Conservation (phyloP, 2,329 filamentous ascomycete species). For the Thyridium curvatum region DNA sequence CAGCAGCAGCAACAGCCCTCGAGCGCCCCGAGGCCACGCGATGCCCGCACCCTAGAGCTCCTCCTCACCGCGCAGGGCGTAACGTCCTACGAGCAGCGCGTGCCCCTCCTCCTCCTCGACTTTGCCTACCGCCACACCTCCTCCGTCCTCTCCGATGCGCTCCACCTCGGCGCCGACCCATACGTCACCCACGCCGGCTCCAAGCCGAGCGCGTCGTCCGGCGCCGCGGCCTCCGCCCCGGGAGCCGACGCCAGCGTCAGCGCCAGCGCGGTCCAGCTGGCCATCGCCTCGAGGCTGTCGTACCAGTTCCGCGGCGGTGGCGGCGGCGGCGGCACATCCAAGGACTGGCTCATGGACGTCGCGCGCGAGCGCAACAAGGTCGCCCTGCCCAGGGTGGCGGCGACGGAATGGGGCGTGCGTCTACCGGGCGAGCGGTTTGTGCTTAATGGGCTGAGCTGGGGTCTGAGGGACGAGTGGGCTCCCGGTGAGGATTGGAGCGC, state of each 20-base stretch:
- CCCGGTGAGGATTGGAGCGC: constrained; percentile 21
- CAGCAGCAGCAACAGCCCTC: constrained; percentile 16
- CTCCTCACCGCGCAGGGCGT: constrained; percentile 75
- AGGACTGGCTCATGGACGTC: constrained; percentile 73
- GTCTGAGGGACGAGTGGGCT: constrained; percentile 52
- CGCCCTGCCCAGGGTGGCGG: constrained; percentile 54
- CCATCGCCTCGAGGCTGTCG: constrained; percentile 61
- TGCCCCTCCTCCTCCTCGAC: constrained; percentile 76
- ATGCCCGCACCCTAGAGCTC: constrained; percentile 73
- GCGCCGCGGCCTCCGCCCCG: constrained; percentile 40
- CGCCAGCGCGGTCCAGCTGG: constrained; percentile 64
- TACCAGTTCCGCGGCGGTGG: constrained; percentile 60
- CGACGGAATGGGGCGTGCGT: constrained; percentile 62
- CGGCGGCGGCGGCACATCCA: constrained; percentile 47
- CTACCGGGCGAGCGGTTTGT: constrained; percentile 64
- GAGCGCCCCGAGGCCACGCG: constrained; percentile 59
- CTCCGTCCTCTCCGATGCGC: constrained; percentile 62
- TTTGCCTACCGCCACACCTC: constrained; percentile 81
- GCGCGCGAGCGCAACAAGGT: constrained; percentile 65
- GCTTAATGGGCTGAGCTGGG: constrained; percentile 60
- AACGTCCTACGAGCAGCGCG: constrained; percentile 72
- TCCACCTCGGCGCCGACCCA: constrained; percentile 63
- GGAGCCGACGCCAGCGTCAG: constrained; percentile 51
- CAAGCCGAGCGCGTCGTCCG: constrained; percentile 41
- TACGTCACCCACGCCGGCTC: constrained; percentile 54